Evolutionary conservation across 75 land plant genomes (phyloP), one percentile per base, ranked within the genome.

Genomic region (Cupressus sempervirens): DNA sequence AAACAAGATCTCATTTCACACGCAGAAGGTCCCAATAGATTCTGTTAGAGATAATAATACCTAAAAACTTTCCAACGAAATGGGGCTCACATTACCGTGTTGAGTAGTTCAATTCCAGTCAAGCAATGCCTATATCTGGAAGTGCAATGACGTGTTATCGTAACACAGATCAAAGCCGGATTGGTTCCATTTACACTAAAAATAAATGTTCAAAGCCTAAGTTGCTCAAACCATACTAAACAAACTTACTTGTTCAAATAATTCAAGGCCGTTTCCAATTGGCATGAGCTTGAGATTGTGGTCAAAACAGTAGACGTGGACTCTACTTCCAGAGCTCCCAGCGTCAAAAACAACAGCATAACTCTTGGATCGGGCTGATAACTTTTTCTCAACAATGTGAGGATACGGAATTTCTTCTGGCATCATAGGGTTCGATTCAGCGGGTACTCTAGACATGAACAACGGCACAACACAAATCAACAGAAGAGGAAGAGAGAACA

Each of bases 321-420:
- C 99, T 74, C 99, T 86, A 85, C 99, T 98, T 20, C 99, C 99
- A 13, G 99, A 98, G 84, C 99, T 98, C 34, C 99, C 99, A 3
- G 99, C 99, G 84, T 98, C 99, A 85, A 98, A 98, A 40, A 98
- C 89, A 14, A 96, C 99, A 12, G 96, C 98, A 79, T 93, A 98
- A 26, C 92, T 88, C 85, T 87, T 93, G 11, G 87, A 52, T 73
- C 80, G 77, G 32, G 76, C 74, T 14, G 89, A 86, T 40, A 79
- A 54, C n/a, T 38, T 73, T 35, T 73, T 35, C 36, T 13, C 36
- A 34, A 13, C 16, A 16, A 6, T 32, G 7, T 32, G 38, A 32
- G 10, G 38, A 26, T 46, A n/a, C 83, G 18, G 15, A 65, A 54
- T 40, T 83, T 30, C n/a, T 20, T 36, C 23, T 9, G 16, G 26